phyloP scores from a whole-genome alignment of 2,329 filamentous ascomycete genomes.

The Alternaria sp. region DNA sequence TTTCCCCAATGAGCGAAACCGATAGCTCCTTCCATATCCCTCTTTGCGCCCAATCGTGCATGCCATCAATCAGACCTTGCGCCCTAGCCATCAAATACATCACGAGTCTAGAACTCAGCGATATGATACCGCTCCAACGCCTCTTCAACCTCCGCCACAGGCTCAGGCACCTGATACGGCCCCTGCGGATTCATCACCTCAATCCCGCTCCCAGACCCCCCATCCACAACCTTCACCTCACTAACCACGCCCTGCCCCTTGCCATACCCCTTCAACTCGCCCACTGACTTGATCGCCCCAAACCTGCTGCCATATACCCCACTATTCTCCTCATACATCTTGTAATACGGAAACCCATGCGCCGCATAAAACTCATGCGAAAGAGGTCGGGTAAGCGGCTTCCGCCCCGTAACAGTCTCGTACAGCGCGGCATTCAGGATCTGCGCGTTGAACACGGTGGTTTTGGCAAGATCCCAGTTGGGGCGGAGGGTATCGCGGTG shows the following conservation, averaged over 20 bases:
- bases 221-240: background rate
- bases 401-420: conserved; percentile 44
- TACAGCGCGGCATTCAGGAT: conserved; percentile 49
- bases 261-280: conserved; percentile 20
- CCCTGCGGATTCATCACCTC: conserved; percentile 20
- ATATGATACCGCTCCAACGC: conserved; percentile 7
- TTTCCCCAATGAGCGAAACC: background rate
- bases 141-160: conserved; percentile 22
- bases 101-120: background rate
- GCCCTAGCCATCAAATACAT: background rate
- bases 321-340: conserved; percentile 37
- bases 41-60: background rate
- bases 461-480: conserved; percentile 9
- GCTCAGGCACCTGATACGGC: conserved; percentile 20
- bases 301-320: conserved; percentile 37
- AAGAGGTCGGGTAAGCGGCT: conserved; percentile 46
- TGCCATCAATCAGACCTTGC: background rate
- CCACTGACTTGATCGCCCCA: conserved; percentile 32
- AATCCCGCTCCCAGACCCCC: background rate
- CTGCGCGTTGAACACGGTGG: conserved; percentile 49
- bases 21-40: background rate
- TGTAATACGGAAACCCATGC: conserved; percentile 49
- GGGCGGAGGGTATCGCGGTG: conserved; percentile 30
- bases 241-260: background rate
- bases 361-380: conserved; percentile 42